Evolutionary conservation across 2,329 filamentous ascomycete species (phyloP), one percentile per base, ranked within the genome.

Genomic region (Alternaria ventricosa): DNA sequence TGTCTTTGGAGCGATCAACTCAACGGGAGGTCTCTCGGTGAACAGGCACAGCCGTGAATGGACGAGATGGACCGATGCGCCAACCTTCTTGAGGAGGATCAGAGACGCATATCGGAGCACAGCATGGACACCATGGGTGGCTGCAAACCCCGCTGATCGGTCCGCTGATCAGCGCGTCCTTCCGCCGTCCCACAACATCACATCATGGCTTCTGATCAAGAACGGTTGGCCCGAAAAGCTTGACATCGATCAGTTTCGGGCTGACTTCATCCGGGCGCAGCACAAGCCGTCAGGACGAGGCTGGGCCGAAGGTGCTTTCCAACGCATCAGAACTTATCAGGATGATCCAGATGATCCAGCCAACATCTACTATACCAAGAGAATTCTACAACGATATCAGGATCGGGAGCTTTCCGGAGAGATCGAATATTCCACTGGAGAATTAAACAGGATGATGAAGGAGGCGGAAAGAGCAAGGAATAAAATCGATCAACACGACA

Each of bases 61-160:
- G 51, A 20, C 18, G 13, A 25, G 41, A 18, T 65, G 63, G 60
- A 54, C 61, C 23, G 45, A 65, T 54, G 59, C 68, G 22, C 44
- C 57, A 9, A 63, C 56, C 15, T 28, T 71, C 13, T n/a, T 71
- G 9, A 55, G 13, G 2, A 54, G 60, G 33, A 56, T 71, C 18
- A 50, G 47, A n/a, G 46, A 60, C 20, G 66, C 66, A 3, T 69
- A 66, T 23, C 51, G 43, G 5, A 53, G 23, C 3, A 25, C 65
- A 18, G 47, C 30, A 23, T 55, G 61, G 65, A 63, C 65, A n/a
- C 68, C 68, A 15, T 71, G 68, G 68, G 49, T 33, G 15, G 67
- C 63, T n/a, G 65, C 64, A 11, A 57, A 68, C 30, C 49, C 50
- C 4, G 45, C 56, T 30, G 30, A 56, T 2, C 57, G 57, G 5